phyloP scores from a whole-genome alignment of 2,329 filamentous ascomycete species.

The Plectosphaerella sp. region DNA sequence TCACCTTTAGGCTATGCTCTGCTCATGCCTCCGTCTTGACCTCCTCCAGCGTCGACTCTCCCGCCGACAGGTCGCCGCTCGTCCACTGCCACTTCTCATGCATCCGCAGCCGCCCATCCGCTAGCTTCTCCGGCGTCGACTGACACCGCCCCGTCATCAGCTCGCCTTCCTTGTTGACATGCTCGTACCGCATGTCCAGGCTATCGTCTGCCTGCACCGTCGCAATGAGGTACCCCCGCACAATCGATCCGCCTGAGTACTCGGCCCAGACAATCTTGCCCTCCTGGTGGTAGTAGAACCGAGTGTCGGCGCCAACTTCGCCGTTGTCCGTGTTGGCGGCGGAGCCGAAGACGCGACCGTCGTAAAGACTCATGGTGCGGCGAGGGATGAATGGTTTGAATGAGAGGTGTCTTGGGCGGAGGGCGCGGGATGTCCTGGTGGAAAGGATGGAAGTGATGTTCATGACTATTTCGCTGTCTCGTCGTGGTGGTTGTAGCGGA shows the following conservation, averaged over 20 bases:
- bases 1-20: neutral
- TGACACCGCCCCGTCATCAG: slow-evolving; percentile 19
- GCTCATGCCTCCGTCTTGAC: slow-evolving; percentile 7
- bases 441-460: neutral
- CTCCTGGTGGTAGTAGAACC: slow-evolving; percentile 20
- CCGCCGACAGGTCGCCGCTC: slow-evolving; percentile 14
- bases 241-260: slow-evolving; percentile 17
- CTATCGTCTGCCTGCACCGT: slow-evolving; percentile 11
- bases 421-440: neutral
- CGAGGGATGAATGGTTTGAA: neutral
- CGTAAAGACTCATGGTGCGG: neutral
- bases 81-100: slow-evolving; percentile 21
- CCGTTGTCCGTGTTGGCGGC: slow-evolving; percentile 16
- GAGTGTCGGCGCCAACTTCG: slow-evolving; percentile 16
- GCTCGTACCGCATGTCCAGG: slow-evolving; percentile 21
- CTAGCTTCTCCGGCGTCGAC: slow-evolving; percentile 14
- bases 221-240: slow-evolving; percentile 16
- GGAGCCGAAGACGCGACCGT: neutral
- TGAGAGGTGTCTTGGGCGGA: neutral
- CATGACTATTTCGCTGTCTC: neutral
- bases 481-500: neutral
- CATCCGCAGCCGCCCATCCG: slow-evolving; percentile 17
- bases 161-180: slow-evolving; percentile 17
- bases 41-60: slow-evolving; percentile 18
- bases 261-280: slow-evolving; percentile 20